These are phyloP conservation scores for Stachybotrys elegans DNA, from an alignment of 2,329 filamentous ascomycete genomes.

Conservation along the genomic window DNA sequence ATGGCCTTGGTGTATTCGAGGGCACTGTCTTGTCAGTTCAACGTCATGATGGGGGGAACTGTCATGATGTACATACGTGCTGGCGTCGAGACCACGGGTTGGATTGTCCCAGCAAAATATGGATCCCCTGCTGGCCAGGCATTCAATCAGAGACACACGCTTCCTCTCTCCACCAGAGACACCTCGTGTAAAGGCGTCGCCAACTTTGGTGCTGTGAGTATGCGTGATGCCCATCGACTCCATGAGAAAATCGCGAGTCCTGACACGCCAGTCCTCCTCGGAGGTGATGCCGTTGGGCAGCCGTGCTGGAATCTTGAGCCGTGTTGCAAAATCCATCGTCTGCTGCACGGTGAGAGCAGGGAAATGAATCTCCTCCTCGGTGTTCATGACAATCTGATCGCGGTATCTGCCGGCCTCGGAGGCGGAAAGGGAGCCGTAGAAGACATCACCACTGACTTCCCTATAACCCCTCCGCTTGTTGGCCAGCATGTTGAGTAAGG, in stretches of 20 bases:
- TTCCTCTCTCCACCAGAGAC: constrained; percentile 66
- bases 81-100: constrained; percentile 61
- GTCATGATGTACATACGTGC: constrained; percentile 37
- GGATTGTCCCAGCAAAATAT: constrained; percentile 66
- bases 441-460: constrained; percentile 52
- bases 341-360: constrained; percentile 66
- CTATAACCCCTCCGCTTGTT: constrained; percentile 59
- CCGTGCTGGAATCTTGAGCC: constrained; percentile 49
- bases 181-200: constrained; percentile 60
- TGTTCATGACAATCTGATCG: constrained; percentile 64
- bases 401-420: constrained; percentile 44
- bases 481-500: constrained; percentile 63
- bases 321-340: constrained; percentile 65
- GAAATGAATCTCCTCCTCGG: constrained; percentile 61
- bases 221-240: constrained; percentile 53
- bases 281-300: constrained; percentile 37
- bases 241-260: constrained; percentile 50
- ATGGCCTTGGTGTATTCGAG: constrained; percentile 56
- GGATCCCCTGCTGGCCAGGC: constrained; percentile 50
- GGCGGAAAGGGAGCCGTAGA: constrained; percentile 47
- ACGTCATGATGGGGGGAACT: not conserved
- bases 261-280: constrained; percentile 38
- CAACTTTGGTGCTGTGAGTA: constrained; percentile 60
- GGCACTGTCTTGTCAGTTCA: constrained; percentile 31
- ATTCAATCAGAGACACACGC: constrained; percentile 64